Conservation (phyloP, 2,329 filamentous ascomycete species). For the Onygenales sp. region DNA sequence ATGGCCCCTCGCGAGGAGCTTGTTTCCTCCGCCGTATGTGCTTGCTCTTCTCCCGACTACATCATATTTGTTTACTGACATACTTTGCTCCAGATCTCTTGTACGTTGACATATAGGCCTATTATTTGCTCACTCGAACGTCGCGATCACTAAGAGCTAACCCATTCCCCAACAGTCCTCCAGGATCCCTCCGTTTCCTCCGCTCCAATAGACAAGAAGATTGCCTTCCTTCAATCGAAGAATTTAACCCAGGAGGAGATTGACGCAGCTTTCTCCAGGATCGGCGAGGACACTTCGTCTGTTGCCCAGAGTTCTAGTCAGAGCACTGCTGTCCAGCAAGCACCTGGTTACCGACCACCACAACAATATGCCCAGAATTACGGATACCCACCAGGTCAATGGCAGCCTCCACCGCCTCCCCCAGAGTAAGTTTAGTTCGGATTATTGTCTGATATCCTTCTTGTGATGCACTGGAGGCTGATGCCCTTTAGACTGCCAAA, state of each 20-base stretch:
- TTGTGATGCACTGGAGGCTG: neutral
- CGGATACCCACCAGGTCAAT: conserved; percentile 42
- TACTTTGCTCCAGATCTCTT: conserved; percentile 36
- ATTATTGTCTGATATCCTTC: neutral
- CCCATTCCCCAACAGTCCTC: conserved; percentile 53
- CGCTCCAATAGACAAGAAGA: conserved; percentile 83
- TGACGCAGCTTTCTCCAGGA: conserved; percentile 69
- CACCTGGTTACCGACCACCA: conserved; percentile 28
- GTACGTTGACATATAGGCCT: conserved; percentile 29
- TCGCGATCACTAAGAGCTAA: neutral
- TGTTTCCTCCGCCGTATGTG: conserved; percentile 66
- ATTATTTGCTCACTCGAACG: neutral
- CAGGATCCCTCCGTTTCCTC: conserved; percentile 86
- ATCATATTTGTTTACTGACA: conserved; percentile 20
- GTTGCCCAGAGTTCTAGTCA: conserved; percentile 37
- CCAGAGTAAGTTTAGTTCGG: conserved; percentile 38
- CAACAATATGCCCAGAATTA: conserved; percentile 35
- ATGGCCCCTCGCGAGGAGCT: conserved; percentile 84
- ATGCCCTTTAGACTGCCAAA: conserved; percentile 47
- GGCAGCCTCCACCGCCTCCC: conserved; percentile 43
- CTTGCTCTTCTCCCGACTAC: conserved; percentile 12
- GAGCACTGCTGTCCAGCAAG: conserved; percentile 37
- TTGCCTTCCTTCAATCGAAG: conserved; percentile 91
- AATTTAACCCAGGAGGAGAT: conserved; percentile 96
- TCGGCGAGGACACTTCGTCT: conserved; percentile 41